phyloP scores from a whole-genome alignment of 768 basidiomycete genomes.

The Wakefieldia striispora region DNA sequence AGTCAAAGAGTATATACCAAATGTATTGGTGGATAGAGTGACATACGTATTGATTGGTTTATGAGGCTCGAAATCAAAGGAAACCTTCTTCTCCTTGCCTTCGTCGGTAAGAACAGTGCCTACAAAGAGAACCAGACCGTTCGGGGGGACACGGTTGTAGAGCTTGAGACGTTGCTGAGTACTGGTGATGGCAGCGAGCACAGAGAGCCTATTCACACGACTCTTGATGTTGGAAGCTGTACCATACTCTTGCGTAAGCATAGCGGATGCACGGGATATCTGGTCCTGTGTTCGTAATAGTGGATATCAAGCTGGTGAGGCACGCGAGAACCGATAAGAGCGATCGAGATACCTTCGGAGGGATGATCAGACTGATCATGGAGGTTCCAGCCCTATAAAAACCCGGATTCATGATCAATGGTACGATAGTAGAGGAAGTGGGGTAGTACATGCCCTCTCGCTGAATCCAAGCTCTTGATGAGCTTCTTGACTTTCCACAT shows the following conservation, averaged over 20 bases:
- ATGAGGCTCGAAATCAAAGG: constrained; percentile 97
- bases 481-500: constrained; percentile 99
- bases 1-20: neutral
- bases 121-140: constrained; percentile 96
- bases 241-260: constrained; percentile 98
- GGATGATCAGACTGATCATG: constrained; percentile 98
- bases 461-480: constrained; percentile 94
- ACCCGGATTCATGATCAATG: constrained; percentile 23
- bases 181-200: constrained; percentile 95
- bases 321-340: constrained; percentile 4
- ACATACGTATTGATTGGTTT: constrained; percentile 98
- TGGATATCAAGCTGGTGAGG: neutral
- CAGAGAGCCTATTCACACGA: constrained; percentile 95
- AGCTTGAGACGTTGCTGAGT: constrained; percentile 97
- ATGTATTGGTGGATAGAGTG: neutral
- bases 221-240: constrained; percentile 99
- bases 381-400: constrained; percentile 82
- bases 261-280: constrained; percentile 89
- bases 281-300: constrained; percentile 60
- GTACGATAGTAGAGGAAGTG: neutral
- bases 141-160: constrained; percentile 94
- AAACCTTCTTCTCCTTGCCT: constrained; percentile 99
- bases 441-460: constrained; percentile 41
- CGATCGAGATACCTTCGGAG: constrained; percentile 69
- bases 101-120: constrained; percentile 98